Conservation (phyloP, 495 filamentous ascomycete genomes). For the Penicillium salamii region DNA sequence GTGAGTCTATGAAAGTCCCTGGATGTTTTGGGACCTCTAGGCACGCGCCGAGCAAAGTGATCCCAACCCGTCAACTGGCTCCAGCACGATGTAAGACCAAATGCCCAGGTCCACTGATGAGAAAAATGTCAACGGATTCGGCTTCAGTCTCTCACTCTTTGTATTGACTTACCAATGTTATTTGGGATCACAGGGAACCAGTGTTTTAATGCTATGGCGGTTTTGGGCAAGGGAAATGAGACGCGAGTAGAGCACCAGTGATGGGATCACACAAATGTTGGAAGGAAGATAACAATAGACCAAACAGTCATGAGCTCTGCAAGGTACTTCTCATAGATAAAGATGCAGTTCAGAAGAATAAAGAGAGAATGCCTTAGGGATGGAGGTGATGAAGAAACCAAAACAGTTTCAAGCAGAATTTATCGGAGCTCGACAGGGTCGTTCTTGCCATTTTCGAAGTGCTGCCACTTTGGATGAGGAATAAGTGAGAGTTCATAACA, state of each 20-base stretch:
- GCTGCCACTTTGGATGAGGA: not conserved
- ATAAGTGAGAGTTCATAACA: no score
- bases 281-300: not conserved
- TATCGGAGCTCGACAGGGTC: not conserved
- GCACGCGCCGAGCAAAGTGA: no score
- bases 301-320: not conserved
- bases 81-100: no score
- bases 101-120: no score
- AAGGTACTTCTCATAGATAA: not conserved
- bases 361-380: constrained; percentile 1
- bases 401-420: not conserved
- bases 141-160: no score
- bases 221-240: constrained; percentile 1
- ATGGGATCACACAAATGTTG: not conserved
- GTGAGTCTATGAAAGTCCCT: no score
- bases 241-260: constrained; percentile 3
- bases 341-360: constrained; percentile 1
- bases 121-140: no score
- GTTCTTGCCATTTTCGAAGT: constrained; percentile 1
- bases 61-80: no score
- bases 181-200: constrained; percentile 5
- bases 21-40: no score
- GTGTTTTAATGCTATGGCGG: constrained; percentile 1
- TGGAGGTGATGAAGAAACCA: not conserved
- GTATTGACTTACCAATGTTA: no score